Conservation (phyloP, 225 moss, liverwort and hornwort species). For the Polytrichum commune region DNA sequence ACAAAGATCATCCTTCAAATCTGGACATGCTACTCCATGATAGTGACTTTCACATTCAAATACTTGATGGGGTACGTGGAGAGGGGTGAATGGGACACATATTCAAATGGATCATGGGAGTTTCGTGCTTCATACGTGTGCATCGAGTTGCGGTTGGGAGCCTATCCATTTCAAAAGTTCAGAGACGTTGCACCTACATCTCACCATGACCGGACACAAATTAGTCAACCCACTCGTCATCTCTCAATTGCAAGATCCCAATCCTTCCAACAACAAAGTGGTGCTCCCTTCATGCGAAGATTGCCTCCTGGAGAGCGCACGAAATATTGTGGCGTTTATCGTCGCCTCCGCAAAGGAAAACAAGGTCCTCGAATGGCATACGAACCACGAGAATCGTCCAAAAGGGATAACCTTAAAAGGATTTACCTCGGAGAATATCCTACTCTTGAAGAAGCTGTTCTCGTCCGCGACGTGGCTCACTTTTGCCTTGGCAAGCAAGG, state of each 20-base stretch:
- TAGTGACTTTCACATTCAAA: neutral
- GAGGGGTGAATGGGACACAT: conserved; percentile 3
- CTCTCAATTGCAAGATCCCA: neutral
- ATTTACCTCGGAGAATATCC: neutral
- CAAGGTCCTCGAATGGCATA: neutral
- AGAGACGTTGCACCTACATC: conserved; percentile 1
- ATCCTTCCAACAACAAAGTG: neutral
- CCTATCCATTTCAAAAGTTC: conserved; percentile 5
- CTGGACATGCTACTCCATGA: neutral
- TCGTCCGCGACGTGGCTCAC: neutral
- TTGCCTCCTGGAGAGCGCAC: neutral
- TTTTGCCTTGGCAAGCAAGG: conserved; percentile 1
- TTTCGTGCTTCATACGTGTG: conserved; percentile 8
- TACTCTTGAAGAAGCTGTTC: conserved; percentile 1
- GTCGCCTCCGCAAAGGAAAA: neutral
- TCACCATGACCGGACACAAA: neutral
- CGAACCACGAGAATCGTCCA: neutral
- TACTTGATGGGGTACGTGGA: conserved; percentile 6
- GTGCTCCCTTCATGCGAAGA: no score
- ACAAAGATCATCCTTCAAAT: neutral
- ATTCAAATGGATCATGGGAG: conserved; percentile 3
- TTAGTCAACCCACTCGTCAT: neutral
- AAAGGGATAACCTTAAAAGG: neutral
- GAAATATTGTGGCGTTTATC: neutral
- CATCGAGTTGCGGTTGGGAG: conserved; percentile 2